phyloP scores from a whole-genome alignment of 2,329 filamentous ascomycete genomes.

The Magnaporthiopsis incrustans region DNA sequence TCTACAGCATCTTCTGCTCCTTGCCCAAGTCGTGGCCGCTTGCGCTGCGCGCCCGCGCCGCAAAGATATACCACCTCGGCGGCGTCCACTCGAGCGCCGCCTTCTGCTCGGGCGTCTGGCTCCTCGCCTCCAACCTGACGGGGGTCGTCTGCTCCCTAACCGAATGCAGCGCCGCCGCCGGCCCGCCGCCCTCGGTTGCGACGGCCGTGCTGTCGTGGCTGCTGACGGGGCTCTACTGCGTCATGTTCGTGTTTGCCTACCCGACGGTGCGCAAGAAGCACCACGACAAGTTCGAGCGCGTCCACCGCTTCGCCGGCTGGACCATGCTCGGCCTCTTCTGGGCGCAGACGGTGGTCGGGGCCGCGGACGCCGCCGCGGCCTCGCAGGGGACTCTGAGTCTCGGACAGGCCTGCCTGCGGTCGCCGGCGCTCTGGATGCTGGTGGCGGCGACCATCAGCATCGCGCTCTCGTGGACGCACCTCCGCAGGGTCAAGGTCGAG shows the following conservation, averaged over 20 bases:
- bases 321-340: constrained; percentile 38
- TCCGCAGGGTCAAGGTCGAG: constrained; percentile 47
- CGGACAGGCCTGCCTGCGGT: constrained; percentile 23
- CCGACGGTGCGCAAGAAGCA: constrained; percentile 54
- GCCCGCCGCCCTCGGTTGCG: constrained; percentile 18
- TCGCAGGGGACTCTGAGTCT: constrained; percentile 4
- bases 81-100: constrained; percentile 42
- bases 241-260: constrained; percentile 55
- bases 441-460: constrained; percentile 45
- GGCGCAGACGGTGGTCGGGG: constrained; percentile 21
- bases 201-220: constrained; percentile 40
- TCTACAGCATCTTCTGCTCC: constrained; percentile 14
- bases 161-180: constrained; percentile 10
- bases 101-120: constrained; percentile 39
- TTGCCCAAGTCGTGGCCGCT: constrained; percentile 30
- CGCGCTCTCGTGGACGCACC: constrained; percentile 51
- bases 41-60: constrained; percentile 34
- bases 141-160: constrained; percentile 23
- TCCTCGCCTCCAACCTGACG: constrained; percentile 30
- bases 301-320: constrained; percentile 68
- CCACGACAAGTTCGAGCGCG: constrained; percentile 63
- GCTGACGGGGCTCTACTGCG: constrained; percentile 47
- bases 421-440: constrained; percentile 45
- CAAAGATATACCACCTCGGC: constrained; percentile 43
- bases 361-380: constrained; percentile 14